Conservation (phyloP, 495 filamentous ascomycete genomes). For the Penicillium pancosmium region DNA sequence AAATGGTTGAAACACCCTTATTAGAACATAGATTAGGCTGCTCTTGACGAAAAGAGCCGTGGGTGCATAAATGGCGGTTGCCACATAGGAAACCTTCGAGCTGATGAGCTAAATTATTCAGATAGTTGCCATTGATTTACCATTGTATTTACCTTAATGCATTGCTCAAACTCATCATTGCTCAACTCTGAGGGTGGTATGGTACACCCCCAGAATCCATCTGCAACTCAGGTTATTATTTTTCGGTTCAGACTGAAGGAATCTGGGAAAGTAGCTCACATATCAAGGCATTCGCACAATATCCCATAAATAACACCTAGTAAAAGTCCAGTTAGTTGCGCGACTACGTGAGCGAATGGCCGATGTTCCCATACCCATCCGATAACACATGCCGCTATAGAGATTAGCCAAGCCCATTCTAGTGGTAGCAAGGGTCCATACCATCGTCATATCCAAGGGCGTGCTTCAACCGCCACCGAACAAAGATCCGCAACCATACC, state of each 20-base stretch:
- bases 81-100: conserved; percentile 20
- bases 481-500: conserved; percentile 10
- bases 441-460: conserved; percentile 16
- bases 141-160: conserved; percentile 2
- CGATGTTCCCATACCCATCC: conserved; percentile 7
- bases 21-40: conserved; percentile 33
- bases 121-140: background rate
- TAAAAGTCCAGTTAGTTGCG: background rate
- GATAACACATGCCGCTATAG: conserved; percentile 2
- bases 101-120: background rate
- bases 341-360: background rate
- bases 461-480: conserved; percentile 14
- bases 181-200: background rate
- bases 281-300: conserved; percentile 13
- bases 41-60: conserved; percentile 36
- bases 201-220: conserved; percentile 3
- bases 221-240: background rate
- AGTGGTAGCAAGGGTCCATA: conserved; percentile 4
- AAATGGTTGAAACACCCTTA: conserved; percentile 32
- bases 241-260: background rate
- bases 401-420: background rate
- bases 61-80: conserved; percentile 33
- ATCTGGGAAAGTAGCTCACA: background rate
- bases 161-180: background rate
- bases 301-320: conserved; percentile 14